Percentiles rank a stretch among this genome's conserved stretches.
These are phyloP conservation scores for Trametes sanguinea DNA, from an alignment of 768 basidiomycete species.

Conservation along the genomic window DNA sequence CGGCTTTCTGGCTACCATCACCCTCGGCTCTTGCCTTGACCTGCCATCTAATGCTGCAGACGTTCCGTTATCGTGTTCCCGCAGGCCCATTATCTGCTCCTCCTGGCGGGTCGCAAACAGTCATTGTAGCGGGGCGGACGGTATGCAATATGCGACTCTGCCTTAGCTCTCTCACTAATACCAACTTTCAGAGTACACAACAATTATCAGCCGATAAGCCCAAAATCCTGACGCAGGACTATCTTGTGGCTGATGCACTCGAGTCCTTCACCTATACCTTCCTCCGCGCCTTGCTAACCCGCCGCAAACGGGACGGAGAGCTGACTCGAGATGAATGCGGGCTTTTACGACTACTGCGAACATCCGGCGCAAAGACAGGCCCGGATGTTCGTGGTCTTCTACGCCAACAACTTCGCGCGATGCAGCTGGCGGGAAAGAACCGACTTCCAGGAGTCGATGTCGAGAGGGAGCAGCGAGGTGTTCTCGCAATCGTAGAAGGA, in stretches of 20 bases:
- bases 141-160: no score
- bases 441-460: neutral
- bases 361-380: neutral
- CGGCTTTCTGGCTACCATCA: no score
- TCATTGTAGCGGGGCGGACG: no score
- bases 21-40: no score
- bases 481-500: neutral
- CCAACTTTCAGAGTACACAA: no score
- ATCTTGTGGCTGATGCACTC: neutral
- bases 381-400: neutral
- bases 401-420: neutral
- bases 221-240: neutral
- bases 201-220: neutral
- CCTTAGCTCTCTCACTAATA: no score
- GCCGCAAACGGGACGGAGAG: constrained; percentile 4
- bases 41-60: no score
- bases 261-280: neutral
- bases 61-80: no score
- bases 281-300: neutral
- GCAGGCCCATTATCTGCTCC: no score
- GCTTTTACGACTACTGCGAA: constrained; percentile 1
- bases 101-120: no score
- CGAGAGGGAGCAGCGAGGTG: neutral
- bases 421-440: neutral
- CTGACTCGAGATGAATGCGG: constrained; percentile 2